A percentile compares a stretch with the other conserved stretches of the same genome.
Conservation (phyloP, 495 filamentous ascomycete species). For the Penicillium nucicola region DNA sequence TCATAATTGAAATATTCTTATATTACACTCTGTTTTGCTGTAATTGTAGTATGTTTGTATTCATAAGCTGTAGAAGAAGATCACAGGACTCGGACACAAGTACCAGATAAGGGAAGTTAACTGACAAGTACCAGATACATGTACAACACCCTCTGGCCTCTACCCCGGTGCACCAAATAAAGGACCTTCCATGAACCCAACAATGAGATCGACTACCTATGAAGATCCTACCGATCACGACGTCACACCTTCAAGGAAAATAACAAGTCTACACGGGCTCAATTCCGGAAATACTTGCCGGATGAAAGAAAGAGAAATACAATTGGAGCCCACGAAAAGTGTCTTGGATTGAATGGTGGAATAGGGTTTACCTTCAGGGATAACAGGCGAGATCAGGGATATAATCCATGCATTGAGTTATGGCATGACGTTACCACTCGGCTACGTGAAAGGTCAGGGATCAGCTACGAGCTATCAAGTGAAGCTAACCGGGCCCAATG, state of each 20-base stretch:
- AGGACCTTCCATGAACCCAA: too few species aligned
- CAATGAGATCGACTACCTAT: background rate
- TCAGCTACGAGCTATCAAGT: background rate
- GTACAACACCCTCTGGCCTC: too few species aligned
- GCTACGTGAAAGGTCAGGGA: too few species aligned
- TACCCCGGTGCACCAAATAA: too few species aligned
- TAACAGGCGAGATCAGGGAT: background rate
- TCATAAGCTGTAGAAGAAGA: too few species aligned
- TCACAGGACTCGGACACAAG: too few species aligned
- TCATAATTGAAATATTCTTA: too few species aligned
- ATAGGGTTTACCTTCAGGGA: background rate
- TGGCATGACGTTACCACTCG: background rate
- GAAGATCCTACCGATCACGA: conserved; percentile 15
- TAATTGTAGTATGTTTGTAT: too few species aligned
- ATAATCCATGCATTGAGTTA: background rate
- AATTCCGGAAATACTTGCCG: background rate
- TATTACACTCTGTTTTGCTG: background rate
- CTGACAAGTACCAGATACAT: too few species aligned
- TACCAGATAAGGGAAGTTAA: too few species aligned
- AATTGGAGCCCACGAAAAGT: background rate
- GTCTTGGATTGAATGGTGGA: background rate
- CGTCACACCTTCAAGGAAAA: conserved; percentile 7
- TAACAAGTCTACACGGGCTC: background rate
- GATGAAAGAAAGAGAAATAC: background rate
- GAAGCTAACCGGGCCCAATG: background rate